phyloP scores from a whole-genome alignment of 192 early-diverging fungal species.

The Geosiphon pyriformis region DNA sequence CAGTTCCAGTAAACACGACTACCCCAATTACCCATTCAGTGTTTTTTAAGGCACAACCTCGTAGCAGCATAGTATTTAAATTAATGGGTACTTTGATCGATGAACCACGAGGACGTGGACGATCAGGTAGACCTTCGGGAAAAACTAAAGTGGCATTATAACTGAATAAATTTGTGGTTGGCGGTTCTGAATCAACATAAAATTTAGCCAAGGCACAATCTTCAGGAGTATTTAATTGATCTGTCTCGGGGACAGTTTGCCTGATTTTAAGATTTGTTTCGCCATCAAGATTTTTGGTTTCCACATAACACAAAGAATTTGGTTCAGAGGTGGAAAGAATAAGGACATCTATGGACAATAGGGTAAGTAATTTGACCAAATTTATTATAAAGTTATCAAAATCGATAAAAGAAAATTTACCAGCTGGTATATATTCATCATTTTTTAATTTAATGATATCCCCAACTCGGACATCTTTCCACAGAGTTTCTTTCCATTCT shows the following conservation, averaged over 20 bases:
- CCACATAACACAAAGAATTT: slow-evolving; percentile 62
- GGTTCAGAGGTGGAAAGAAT: slow-evolving; percentile 62
- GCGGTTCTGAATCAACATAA: slow-evolving; percentile 55
- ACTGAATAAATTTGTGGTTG: slow-evolving; percentile 54
- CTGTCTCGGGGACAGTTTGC: slow-evolving; percentile 45
- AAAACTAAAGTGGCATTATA: slow-evolving; percentile 56
- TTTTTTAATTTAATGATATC: slow-evolving; percentile 83
- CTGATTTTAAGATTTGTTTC: slow-evolving; percentile 78
- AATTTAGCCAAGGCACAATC: slow-evolving; percentile 43
- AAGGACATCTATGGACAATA: slow-evolving; percentile 62
- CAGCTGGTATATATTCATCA: slow-evolving; percentile 81
- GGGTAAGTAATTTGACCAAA: neutral
- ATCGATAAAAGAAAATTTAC: slow-evolving; percentile 28
- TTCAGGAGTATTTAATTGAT: slow-evolving; percentile 43
- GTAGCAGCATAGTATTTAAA: slow-evolving; percentile 60
- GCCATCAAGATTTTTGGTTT: slow-evolving; percentile 78
- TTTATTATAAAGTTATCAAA: neutral
- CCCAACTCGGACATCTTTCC: slow-evolving; percentile 74
- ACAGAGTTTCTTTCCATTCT: slow-evolving; percentile 55
- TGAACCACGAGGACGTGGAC: slow-evolving; percentile 5
- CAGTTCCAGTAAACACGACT: slow-evolving; percentile 66
- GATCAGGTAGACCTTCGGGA: slow-evolving; percentile 6
- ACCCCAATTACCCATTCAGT: slow-evolving; percentile 72
- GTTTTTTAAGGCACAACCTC: slow-evolving; percentile 70
- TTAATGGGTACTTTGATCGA: slow-evolving; percentile 43